Base-by-base conservation (phyloP, 495 filamentous ascomycete genomes). In the Aspergillus conjunctus region DNA sequence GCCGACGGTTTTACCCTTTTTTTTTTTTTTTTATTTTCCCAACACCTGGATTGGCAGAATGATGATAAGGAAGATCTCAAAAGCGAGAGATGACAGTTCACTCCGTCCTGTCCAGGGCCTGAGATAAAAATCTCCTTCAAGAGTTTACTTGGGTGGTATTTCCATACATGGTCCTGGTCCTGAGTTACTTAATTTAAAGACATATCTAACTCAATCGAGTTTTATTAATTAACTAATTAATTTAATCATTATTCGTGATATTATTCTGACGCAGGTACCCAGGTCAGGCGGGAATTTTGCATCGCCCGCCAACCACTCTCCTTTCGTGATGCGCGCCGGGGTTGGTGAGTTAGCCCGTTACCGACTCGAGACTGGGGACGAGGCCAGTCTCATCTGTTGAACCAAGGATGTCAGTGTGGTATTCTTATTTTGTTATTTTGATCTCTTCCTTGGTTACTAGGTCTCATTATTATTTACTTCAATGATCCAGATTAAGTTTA, bases 201-300 rank as follows among this genome's bases (percentile, higher is more conserved):
- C 11, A 14, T 41, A 20, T 48, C 44, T 48, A 48, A 48, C 20
- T 21, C 11, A 8, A 7, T 22, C 20, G 3, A 21, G 17, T 7
- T n/a, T 21, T 43, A 43, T 15, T 43, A 41, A 1, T 43, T 15
- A 43, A 5, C 0, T 43, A 41, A n/a, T 9, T 51, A 31, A 30
- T 51, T 51, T 9, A 1, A 51, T 51, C 12, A 30, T 30, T n/a
- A 51, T 43, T 43, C 9, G 5, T 43, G 12, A 10, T 43, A 33
- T 43, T 17, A 46, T 52, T 59, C 52, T 21, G 46, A 61, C 52
- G 59, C 59, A 61, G 59, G 59, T 61, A 61, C 59, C 59, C 51
- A 48, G 50, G 39, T 51, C 45, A 50, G 32, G 45, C 45, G 56
- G 56, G 30, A 20, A 34, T 50, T 58, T 44, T 33, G 37, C 37